Evolutionary conservation across 1,139 yeast genomes (phyloP), one percentile per base, ranked within the genome.

Genomic region (Candida anutae): DNA sequence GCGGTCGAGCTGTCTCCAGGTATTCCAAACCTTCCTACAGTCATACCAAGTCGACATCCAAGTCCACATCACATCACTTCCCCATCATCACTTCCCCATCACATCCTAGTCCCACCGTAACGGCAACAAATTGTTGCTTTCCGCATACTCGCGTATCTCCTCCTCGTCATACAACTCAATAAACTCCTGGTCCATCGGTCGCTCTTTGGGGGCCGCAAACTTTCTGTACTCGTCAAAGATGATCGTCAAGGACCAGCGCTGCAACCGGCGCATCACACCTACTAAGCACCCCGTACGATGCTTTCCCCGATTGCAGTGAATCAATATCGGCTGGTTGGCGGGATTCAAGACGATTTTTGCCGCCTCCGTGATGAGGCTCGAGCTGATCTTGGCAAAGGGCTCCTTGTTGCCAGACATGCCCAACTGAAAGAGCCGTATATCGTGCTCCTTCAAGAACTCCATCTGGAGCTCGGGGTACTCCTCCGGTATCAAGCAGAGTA

Each of bases 361-460:
- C 0, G 97, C 96, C 35, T 75, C 74, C 0, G 93, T 81, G 26
- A 90, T 75, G 25, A 82, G 62, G 22, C 76, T 79, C 16, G 82
- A 77, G 23, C 93, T 79, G 30, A 90, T 73, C 41, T 82, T 81
- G 21, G 84, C 95, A 61, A 85, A 85, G 11, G 95, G 95, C 50
- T 87, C 96, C 50, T 90, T 90, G 51, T 90, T 90, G 5, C 98
- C 98, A 15, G 94, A 79, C 77, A 90, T 74, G 3, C 96, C 96
- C 24, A 88, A 75, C 52, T 87, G 97, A 46, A 79, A 84, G 25
- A 88, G 61, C 40, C 69, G 57, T 28, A 90, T 85, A 15, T 67
- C 66, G 28, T 85, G 66, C 23, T 64, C 58, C 24, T 65, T 49
- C 31, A 84, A 58, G 46, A 84, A 87, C 29, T 73, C 73, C 21